Base-by-base conservation (phyloP, 2,329 filamentous ascomycete genomes). In the Aspergillus phoenicis region DNA sequence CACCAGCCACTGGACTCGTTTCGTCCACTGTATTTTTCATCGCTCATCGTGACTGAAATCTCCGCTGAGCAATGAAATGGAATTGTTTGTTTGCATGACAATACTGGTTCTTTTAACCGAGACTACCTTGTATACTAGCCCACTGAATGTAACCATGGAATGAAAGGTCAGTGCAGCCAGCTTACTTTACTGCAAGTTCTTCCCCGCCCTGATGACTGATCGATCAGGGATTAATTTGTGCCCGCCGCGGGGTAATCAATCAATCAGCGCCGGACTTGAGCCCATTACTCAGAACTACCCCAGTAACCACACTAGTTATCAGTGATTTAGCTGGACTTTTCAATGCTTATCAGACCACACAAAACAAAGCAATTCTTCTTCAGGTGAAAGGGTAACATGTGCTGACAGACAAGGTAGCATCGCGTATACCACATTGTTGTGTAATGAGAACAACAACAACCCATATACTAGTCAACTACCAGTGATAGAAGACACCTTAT, bases 381-480 rank as follows among this genome's bases (percentile, higher is more conserved):
- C 20, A 20, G n/a, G 24, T 20, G 26, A 10, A 57, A 13, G 53
- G 33, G 58, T 57, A 30, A 48, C 47, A 57, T 60, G 47, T 39
- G 41, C 53, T 43, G 36, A 45, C 57, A 56, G 36, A 45, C 60
- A 56, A 59, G 45, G 60, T 62, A 55, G 57, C 45, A 62, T 62
- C 55, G 26, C 22, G 30, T 54, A 45, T 59, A 59, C 57, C 20
- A 62, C 60, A 59, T 61, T 58, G 59, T 59, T 61, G 41, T 38
- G 56, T 61, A 58, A 61, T 58, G 22, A 41, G 52, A 45, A 45
- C 41, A 45, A 45, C 20, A 30, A 10, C 10, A 8, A 8, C 41
- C 8, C 20, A 15, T 17, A 45, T 24, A 45, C 41, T 10, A 43
- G 41, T 20, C 20, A 43, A 20, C 8, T 4, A 8, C 7, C 8